These are phyloP conservation scores for Aphanocladium album DNA, from an alignment of 2,329 filamentous ascomycete species.

Conservation along the genomic window DNA sequence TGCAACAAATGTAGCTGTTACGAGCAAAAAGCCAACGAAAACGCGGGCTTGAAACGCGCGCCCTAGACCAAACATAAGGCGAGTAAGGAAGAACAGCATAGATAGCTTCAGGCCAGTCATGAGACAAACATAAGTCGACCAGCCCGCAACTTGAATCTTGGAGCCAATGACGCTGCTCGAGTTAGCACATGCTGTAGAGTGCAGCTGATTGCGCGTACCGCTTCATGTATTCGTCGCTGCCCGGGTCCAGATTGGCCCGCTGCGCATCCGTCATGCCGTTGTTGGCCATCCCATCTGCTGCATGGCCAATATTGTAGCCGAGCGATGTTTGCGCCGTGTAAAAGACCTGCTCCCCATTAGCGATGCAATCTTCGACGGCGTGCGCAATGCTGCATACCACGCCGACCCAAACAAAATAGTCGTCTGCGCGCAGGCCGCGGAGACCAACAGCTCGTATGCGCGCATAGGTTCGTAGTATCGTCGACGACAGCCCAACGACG, in stretches of 20 bases:
- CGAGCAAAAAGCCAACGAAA: slow-evolving; percentile 44
- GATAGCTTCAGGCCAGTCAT: slow-evolving; percentile 54
- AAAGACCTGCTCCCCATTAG: slow-evolving; percentile 34
- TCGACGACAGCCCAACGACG: slow-evolving; percentile 21
- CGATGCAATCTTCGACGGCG: not conserved
- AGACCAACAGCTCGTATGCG: slow-evolving; percentile 22
- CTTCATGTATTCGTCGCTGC: slow-evolving; percentile 39
- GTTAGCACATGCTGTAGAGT: not conserved
- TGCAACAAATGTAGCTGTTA: slow-evolving; percentile 44
- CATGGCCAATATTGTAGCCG: slow-evolving; percentile 45
- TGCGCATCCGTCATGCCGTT: slow-evolving; percentile 50
- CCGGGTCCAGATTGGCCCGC: slow-evolving; percentile 38
- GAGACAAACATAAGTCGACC: slow-evolving; percentile 49
- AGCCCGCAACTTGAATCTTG: slow-evolving; percentile 52
- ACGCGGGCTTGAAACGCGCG: slow-evolving; percentile 39
- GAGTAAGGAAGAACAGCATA: slow-evolving; percentile 51
- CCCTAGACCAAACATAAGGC: slow-evolving; percentile 41
- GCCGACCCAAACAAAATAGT: slow-evolving; percentile 25
- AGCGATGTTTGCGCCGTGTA: slow-evolving; percentile 47
- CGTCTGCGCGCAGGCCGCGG: slow-evolving; percentile 23
- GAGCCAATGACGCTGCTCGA: slow-evolving; percentile 44
- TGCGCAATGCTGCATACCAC: slow-evolving; percentile 9
- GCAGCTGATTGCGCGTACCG: slow-evolving; percentile 23
- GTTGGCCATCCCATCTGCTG: slow-evolving; percentile 49
- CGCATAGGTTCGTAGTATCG: slow-evolving; percentile 26